Percentiles rank a stretch among this genome's conserved stretches.
These are phyloP conservation scores for Fomes fomentarius DNA, from an alignment of 1,284 basidiomycete genomes.

Conservation along the genomic window DNA sequence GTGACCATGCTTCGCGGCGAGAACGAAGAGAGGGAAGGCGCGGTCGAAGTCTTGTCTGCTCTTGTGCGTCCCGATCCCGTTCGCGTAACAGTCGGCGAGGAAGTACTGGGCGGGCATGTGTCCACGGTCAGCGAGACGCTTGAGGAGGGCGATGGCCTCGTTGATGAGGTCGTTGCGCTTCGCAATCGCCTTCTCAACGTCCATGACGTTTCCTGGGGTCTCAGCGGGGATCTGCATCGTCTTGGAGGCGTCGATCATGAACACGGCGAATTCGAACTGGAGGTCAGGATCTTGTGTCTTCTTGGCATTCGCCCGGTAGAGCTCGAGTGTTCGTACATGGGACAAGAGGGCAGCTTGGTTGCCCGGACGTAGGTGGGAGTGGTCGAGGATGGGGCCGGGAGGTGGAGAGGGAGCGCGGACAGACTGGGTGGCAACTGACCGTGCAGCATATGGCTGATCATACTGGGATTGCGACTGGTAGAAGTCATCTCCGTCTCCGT, in stretches of 20 bases:
- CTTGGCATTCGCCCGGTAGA: constrained; percentile 97
- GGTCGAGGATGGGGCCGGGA: constrained; percentile 78
- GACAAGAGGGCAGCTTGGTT: constrained; percentile 91
- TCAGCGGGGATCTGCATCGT: constrained; percentile 75
- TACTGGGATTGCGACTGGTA: constrained; percentile 37
- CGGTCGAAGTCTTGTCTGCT: constrained; percentile 95
- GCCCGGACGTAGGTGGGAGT: constrained; percentile 93
- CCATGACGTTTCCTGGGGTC: constrained; percentile 71
- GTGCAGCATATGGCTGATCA: constrained; percentile 32
- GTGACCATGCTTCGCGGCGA: constrained; percentile 98
- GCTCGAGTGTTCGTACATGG: constrained; percentile 93
- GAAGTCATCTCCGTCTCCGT: constrained; percentile 43
- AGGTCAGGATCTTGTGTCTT: constrained; percentile 98
- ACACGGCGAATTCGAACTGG: constrained; percentile 98
- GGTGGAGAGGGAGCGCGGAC: constrained; percentile 55
- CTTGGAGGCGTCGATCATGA: constrained; percentile 97
- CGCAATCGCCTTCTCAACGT: constrained; percentile 78
- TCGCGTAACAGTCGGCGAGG: constrained; percentile 96
- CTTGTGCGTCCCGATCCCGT: constrained; percentile 91
- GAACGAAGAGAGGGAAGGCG: constrained; percentile 94
- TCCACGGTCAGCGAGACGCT: constrained; percentile 90
- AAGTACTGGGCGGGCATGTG: constrained; percentile 97
- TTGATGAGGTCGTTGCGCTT: constrained; percentile 87
- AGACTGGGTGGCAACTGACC: constrained; percentile 41
- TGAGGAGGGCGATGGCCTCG: constrained; percentile 87